Conservation (phyloP, 1,284 basidiomycete species). For the Ustilago lituana region DNA sequence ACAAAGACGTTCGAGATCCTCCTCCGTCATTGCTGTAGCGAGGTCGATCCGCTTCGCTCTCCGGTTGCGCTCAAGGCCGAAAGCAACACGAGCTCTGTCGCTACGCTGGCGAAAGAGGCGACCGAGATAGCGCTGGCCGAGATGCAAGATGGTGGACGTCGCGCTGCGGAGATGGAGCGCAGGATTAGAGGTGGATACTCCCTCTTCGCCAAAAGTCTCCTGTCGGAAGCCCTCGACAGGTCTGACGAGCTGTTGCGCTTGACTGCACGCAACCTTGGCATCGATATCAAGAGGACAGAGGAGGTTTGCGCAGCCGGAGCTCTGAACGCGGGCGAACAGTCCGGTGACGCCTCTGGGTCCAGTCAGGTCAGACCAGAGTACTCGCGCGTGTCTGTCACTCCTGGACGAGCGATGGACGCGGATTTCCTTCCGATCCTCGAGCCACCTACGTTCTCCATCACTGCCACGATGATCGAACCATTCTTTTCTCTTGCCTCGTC, state of each 20-base stretch:
- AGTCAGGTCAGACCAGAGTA: conserved; percentile 16
- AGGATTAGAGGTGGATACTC: conserved; percentile 25
- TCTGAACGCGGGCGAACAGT: not conserved
- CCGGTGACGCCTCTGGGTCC: conserved; percentile 1
- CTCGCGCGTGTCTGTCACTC: conserved; percentile 5
- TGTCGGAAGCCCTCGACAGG: conserved; percentile 38
- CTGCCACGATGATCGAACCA: conserved; percentile 42
- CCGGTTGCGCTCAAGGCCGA: conserved; percentile 47
- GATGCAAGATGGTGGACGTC: conserved; percentile 39
- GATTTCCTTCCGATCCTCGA: conserved; percentile 48
- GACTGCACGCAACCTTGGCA: conserved; percentile 31
- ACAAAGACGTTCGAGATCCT: conserved; percentile 56
- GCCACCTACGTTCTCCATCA: conserved; percentile 47
- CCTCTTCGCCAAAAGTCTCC: conserved; percentile 39
- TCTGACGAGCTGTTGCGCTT: conserved; percentile 23
- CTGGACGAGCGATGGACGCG: conserved; percentile 29
- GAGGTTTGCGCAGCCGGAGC: not conserved
- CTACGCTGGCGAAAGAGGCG: conserved; percentile 31
- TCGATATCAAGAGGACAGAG: conserved; percentile 10
- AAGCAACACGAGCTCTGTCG: conserved; percentile 20
- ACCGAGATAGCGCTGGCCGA: conserved; percentile 37
- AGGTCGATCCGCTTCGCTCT: conserved; percentile 51
- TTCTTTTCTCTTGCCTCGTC: conserved; percentile 35
- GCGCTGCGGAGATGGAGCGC: conserved; percentile 40
- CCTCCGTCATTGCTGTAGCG: conserved; percentile 51